These are phyloP conservation scores for Linum trigynum DNA, from an alignment of 345 rosid genomes.

Conservation along the genomic window DNA sequence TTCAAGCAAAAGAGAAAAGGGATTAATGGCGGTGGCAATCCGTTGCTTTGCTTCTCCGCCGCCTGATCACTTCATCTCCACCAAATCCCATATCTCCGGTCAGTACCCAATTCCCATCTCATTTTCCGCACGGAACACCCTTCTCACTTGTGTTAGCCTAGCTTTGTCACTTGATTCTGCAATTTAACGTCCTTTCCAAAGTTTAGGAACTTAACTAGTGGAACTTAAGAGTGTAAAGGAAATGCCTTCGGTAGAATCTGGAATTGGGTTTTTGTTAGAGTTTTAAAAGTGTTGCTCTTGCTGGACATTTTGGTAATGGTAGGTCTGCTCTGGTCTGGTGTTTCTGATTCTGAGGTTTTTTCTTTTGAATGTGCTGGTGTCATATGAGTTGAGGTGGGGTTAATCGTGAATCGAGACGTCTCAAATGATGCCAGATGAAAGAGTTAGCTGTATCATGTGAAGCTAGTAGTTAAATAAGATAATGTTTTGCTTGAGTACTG, in stretches of 20 bases:
- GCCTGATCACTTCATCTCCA: constrained; percentile 18
- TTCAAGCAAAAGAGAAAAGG: constrained; percentile 1
- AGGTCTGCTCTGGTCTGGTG: background rate
- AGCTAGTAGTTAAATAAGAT: too few species aligned
- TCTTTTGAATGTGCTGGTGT: background rate
- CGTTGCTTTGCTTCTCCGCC: constrained; percentile 35
- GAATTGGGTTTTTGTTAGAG: background rate
- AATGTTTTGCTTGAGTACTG: background rate
- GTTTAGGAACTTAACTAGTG: background rate
- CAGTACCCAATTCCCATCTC: constrained; percentile 10
- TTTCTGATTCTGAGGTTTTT: background rate
- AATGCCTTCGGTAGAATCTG: background rate
- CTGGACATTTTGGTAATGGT: too few species aligned
- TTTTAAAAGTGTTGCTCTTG: too few species aligned
- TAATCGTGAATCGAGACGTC: too few species aligned
- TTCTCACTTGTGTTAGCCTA: background rate
- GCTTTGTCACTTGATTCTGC: constrained; percentile 7
- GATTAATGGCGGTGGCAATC: constrained; percentile 35
- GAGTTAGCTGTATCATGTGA: too few species aligned
- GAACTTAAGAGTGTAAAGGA: background rate
- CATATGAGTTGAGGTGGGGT: background rate
- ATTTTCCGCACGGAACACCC: background rate
- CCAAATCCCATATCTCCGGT: constrained; percentile 30
- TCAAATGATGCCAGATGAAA: background rate
- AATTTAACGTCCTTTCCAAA: background rate